These are phyloP conservation scores for Whalleya microplaca DNA, from an alignment of 2,329 filamentous ascomycete genomes.

Conservation along the genomic window DNA sequence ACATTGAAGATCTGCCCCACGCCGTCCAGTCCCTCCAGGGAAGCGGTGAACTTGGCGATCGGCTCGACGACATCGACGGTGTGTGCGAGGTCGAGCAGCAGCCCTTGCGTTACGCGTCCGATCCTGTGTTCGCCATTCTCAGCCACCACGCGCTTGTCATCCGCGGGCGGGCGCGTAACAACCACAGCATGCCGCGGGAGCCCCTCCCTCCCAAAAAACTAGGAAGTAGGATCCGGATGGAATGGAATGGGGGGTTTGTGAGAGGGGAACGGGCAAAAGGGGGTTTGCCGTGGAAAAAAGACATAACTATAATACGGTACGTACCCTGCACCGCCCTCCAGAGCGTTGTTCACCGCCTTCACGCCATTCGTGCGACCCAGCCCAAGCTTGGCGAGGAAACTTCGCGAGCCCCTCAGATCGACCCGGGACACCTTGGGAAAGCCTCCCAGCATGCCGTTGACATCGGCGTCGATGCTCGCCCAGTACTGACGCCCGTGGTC, in stretches of 20 bases:
- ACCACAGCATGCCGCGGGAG: too few species aligned
- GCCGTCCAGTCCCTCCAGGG: slow-evolving; percentile 60
- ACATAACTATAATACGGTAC: slow-evolving; percentile 18
- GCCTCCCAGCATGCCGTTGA: slow-evolving; percentile 82
- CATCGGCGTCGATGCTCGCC: slow-evolving; percentile 48
- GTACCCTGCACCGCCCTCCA: slow-evolving; percentile 49
- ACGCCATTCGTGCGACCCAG: slow-evolving; percentile 42
- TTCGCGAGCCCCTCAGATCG: slow-evolving; percentile 72
- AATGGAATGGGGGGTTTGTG: too few species aligned
- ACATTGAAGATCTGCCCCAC: slow-evolving; percentile 68
- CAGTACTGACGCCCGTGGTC: slow-evolving; percentile 50
- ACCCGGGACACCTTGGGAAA: slow-evolving; percentile 65
- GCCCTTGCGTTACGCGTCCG: slow-evolving; percentile 77
- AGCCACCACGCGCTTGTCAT: not conserved
- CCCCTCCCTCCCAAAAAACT: too few species aligned
- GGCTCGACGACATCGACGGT: slow-evolving; percentile 85
- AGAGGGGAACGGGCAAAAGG: not conserved
- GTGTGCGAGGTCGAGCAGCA: slow-evolving; percentile 72
- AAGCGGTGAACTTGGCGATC: slow-evolving; percentile 75
- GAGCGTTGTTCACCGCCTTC: slow-evolving; percentile 32
- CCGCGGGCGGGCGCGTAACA: too few species aligned
- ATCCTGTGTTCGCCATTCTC: slow-evolving; percentile 56
- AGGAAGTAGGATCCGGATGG: too few species aligned
- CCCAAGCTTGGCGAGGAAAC: slow-evolving; percentile 72
- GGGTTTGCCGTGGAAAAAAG: not conserved